Percentiles rank a stretch among this genome's conserved stretches.
Conservation (phyloP, 2,329 filamentous ascomycete genomes). For the Juglanconis oblonga region DNA sequence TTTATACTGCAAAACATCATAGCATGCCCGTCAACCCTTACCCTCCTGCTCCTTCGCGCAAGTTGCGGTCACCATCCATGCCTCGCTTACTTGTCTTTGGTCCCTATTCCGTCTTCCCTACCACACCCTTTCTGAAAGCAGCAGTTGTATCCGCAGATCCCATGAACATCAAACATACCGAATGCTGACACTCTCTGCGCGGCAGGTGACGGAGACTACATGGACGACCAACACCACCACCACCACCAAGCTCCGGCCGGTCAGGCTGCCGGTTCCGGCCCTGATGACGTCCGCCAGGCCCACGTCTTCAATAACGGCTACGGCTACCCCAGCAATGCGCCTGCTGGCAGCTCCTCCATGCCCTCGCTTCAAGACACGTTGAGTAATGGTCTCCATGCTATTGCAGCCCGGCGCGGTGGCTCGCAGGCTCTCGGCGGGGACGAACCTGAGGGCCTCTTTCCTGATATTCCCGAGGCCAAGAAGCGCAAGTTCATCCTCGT, state of each 20-base stretch:
- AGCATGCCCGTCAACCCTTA: constrained; percentile 16
- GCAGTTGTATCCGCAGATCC: constrained; percentile 18
- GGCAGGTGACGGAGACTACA: constrained; percentile 61
- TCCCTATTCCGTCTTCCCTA: constrained; percentile 28
- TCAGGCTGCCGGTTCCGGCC: constrained; percentile 23
- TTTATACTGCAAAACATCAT: constrained; percentile 29
- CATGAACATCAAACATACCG: constrained; percentile 15
- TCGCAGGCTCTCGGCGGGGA: constrained; percentile 47
- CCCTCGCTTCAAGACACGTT: constrained; percentile 61
- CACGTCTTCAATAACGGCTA: constrained; percentile 71
- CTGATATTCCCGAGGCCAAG: constrained; percentile 83
- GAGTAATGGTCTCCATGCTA: constrained; percentile 33
- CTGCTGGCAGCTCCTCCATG: constrained; percentile 58
- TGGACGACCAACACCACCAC: constrained; percentile 55
- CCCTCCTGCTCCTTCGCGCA: constrained; percentile 18
- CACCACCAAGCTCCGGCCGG: constrained; percentile 51
- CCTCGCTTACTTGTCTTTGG: constrained; percentile 26
- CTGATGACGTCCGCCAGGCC: constrained; percentile 67
- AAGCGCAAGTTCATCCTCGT: constrained; percentile 96
- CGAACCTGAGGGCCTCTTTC: constrained; percentile 72
- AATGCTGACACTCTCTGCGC: constrained; percentile 26
- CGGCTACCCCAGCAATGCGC: constrained; percentile 59
- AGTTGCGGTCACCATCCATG: constrained; percentile 19
- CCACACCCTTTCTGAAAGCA: constrained; percentile 18
- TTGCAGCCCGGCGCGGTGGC: constrained; percentile 32